Conservation (phyloP, 495 filamentous ascomycete species). For the Penicillium cinerascens region DNA sequence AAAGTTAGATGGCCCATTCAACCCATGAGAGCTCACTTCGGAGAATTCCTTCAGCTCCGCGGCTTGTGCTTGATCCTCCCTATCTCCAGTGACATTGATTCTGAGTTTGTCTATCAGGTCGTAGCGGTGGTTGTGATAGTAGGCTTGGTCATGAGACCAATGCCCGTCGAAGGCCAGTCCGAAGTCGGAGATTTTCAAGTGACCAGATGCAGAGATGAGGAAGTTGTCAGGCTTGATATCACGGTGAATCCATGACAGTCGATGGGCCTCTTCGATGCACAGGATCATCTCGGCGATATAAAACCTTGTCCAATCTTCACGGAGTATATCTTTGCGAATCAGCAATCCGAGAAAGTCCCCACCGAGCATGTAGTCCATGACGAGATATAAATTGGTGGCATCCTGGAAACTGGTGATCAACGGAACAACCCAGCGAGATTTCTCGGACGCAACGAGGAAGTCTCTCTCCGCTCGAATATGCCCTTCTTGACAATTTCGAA, state of each 20-base stretch:
- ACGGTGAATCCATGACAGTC: constrained; percentile 83
- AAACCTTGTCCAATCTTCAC: constrained; percentile 73
- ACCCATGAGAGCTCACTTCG: not conserved
- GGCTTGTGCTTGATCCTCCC: constrained; percentile 57
- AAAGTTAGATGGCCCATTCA: constrained; percentile 9
- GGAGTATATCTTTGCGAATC: constrained; percentile 75
- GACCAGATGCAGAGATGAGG: constrained; percentile 79
- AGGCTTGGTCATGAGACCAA: constrained; percentile 85
- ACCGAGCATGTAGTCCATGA: constrained; percentile 97
- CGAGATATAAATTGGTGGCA: constrained; percentile 73
- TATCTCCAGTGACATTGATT: constrained; percentile 71
- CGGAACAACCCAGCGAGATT: constrained; percentile 82
- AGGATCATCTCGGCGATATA: constrained; percentile 95
- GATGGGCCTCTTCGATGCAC: constrained; percentile 89
- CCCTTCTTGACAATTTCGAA: constrained; percentile 84
- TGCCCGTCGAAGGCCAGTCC: constrained; percentile 92
- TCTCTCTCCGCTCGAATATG: constrained; percentile 90
- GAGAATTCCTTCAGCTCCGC: constrained; percentile 31
- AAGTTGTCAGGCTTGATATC: constrained; percentile 98
- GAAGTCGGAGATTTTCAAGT: constrained; percentile 94
- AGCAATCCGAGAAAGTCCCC: constrained; percentile 87
- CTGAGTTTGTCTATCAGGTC: constrained; percentile 70
- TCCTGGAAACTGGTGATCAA: constrained; percentile 90
- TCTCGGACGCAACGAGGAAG: constrained; percentile 80
- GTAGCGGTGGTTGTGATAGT: constrained; percentile 78